Percentiles rank a stretch among this genome's conserved stretches.
phyloP scores from a whole-genome alignment of 352 stramenopile genomes.

The Globisporangium alternatum region DNA sequence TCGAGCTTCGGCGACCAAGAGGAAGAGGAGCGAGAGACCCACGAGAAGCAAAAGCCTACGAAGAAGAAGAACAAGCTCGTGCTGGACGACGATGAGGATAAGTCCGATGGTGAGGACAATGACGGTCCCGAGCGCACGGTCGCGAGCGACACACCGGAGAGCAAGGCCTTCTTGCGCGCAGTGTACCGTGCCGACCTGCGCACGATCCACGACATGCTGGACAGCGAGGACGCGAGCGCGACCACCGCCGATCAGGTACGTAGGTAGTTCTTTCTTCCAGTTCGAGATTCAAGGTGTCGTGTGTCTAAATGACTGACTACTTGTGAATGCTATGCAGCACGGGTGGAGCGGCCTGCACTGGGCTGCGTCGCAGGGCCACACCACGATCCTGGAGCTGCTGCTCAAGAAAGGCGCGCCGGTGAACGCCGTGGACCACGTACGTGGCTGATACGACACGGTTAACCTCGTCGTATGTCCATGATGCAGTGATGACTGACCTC shows the following conservation, averaged over 20 bases:
- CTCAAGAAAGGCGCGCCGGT: conserved; percentile 38
- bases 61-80: conserved; percentile 5
- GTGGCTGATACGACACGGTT: not conserved
- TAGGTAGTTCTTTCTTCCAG: conserved; percentile 3
- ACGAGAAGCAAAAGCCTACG: not conserved
- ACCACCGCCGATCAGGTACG: conserved; percentile 60
- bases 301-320: too few relatives aligned
- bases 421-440: conserved; percentile 61
- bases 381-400: conserved; percentile 45
- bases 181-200: conserved; percentile 60
- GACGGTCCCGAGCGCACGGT: conserved; percentile 33
- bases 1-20: conserved; percentile 64
- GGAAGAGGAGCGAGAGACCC: not conserved
- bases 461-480: not conserved
- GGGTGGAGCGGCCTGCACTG: conserved; percentile 78
- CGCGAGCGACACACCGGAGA: conserved; percentile 42
- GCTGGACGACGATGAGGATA: conserved; percentile 13
- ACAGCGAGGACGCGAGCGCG: conserved; percentile 37
- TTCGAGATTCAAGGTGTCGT: not conserved
- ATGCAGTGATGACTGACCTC: not conserved
- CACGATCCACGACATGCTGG: conserved; percentile 52
- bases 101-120: conserved; percentile 19
- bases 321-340: conserved; percentile 32
- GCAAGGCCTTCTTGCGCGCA: conserved; percentile 60
- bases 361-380: conserved; percentile 65